phyloP scores from a whole-genome alignment of 495 filamentous ascomycete genomes.

The Penicillium bialowiezense region DNA sequence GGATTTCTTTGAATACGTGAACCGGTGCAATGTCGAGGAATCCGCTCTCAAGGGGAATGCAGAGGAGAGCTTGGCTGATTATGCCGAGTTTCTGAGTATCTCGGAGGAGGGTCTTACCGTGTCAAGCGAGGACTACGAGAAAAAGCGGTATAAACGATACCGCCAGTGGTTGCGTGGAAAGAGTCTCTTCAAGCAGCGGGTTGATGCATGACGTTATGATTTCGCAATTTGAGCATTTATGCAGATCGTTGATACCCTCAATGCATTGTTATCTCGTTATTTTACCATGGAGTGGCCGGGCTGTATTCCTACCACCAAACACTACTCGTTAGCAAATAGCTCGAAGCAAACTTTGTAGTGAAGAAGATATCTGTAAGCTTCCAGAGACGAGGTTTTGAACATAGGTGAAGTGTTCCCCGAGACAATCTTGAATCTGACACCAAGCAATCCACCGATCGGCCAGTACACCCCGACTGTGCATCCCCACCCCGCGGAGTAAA shows the following conservation, averaged over 20 bases:
- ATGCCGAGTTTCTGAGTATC: conserved; percentile 70
- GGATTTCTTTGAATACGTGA: conserved; percentile 74
- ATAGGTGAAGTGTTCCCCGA: no score
- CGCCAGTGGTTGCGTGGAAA: conserved; percentile 90
- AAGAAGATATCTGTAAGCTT: no score
- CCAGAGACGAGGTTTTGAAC: no score
- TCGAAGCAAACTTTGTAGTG: no score
- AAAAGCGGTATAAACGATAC: conserved; percentile 96
- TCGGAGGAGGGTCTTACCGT: conserved; percentile 86
- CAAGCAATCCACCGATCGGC: no score
- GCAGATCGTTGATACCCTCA: conserved; percentile 20
- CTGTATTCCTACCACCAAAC: no score
- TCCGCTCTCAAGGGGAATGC: conserved; percentile 32
- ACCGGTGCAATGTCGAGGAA: conserved; percentile 45
- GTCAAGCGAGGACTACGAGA: conserved; percentile 72
- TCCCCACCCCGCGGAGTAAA: no score
- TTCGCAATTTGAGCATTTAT: neutral
- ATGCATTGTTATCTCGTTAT: no score
- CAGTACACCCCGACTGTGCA: no score
- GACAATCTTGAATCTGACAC: no score
- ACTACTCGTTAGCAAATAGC: no score
- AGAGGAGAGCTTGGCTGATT: conserved; percentile 72
- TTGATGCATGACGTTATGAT: conserved; percentile 49
- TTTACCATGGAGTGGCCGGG: no score
- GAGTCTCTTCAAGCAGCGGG: conserved; percentile 87